Evolutionary conservation across 2,329 filamentous ascomycete genomes (phyloP), one percentile per base, ranked within the genome.

Genomic region (Ophiostoma sp.): DNA sequence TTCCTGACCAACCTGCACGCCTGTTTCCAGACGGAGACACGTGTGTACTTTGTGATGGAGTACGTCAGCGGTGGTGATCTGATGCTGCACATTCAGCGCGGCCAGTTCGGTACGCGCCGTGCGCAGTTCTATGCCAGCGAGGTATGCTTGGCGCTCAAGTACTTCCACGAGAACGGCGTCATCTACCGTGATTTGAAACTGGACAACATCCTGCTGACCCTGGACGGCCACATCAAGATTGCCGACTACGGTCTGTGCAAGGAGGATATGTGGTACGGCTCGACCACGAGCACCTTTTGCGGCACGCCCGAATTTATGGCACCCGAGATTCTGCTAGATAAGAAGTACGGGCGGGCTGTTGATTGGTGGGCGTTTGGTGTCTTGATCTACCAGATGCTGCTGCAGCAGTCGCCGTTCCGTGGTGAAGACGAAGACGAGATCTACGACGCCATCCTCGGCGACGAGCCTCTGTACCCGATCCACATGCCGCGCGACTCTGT

Each of bases 321-420:
- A 10, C 95, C 95, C 10, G 95, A 99, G 90, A 99, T 99, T 81
- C 83, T 99, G 48, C 85, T 98, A 71, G 95, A 99, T 79, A 99
- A 99, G 84, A 98, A 97, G 78, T 99, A 99, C 77, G 94, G 94
- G 65, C 90, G 95, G 71, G 93, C 95, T 20, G 95, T 99, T 62
- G 95, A 99, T 80, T 99, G 95, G 95, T 99, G 95, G 95, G 96
- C 96, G 7, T 99, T 99, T 80, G 95, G 95, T 79, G 95, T 99
- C 41, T 83, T 99, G 76, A 99, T 99, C 76, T 99, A 99, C 83
- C 95, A 99, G 80, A 99, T 99, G 96, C 90, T 99, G 71, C 87
- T 99, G 67, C 96, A 99, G 78, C 96, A 99, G 79, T 98, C 94
- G 39, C 95, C 95, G 0, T 99, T 99, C 90, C 90, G 95, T 76